Evolutionary conservation across 257 asterid genomes (phyloP), one percentile per base, ranked within the genome.

Genomic region (Rhazya stricta): DNA sequence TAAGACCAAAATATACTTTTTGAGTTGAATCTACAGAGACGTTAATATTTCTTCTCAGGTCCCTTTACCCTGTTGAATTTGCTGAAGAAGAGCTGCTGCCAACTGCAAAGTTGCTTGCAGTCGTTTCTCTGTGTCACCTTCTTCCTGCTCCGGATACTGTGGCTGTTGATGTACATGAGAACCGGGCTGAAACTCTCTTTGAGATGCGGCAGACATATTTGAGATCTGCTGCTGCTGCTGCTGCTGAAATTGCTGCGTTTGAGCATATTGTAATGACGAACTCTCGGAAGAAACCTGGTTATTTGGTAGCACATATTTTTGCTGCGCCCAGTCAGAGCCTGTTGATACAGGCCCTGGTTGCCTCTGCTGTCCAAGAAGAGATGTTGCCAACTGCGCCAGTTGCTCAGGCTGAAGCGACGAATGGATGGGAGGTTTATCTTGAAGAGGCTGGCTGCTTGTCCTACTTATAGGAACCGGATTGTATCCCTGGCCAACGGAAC

Each of bases 41-140:
- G 69, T 34, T 6, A 32, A 18, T 63, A 45, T 6, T 34, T 16
- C 18, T 63, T 23, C 41, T 86, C 77, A 89, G 51, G 80, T 86
- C 81, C 94, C 90, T 79, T 89, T 91, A 39, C 96, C 94, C 69
- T 90, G 95, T 84, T 94, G 96, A 77, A 94, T 94, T 85, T 94
- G 98, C 88, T 94, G 94, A 67, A 94, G 96, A 80, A 94, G 97
- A 76, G 91, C 90, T 0, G 98, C 96, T 1, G 97, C 98, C 60
- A 91, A 83, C 85, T 91, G 93, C 87, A 94, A 84, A 9, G 98
- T 94, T 32, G 97, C 94, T 81, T 94, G 94, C 88, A 94, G 79
- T 23, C 97, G 91, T 77, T 84, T 86, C 87, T 91, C 96, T 5
- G 98, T 92, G 67, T 90, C 97, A 0, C 89, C 84, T 56, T 85